phyloP scores from a whole-genome alignment of 1,139 yeast species.

The Candida neerlandica region DNA sequence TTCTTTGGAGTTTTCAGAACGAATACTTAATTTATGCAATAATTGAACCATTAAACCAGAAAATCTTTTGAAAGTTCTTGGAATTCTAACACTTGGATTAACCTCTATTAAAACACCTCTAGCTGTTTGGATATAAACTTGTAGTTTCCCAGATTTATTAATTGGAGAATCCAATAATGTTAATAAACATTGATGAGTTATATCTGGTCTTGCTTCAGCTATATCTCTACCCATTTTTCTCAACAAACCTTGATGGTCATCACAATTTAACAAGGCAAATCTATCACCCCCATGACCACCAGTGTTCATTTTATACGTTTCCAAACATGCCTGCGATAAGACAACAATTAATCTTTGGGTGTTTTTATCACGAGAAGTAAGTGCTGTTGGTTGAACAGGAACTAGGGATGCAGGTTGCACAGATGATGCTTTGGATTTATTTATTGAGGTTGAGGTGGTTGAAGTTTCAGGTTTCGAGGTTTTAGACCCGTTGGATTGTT shows the following conservation, averaged over 20 bases:
- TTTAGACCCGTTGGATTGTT: not conserved
- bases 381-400: slow-evolving; percentile 82
- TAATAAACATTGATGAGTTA: slow-evolving; percentile 92
- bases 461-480: slow-evolving; percentile 1
- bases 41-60: slow-evolving; percentile 97
- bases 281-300: slow-evolving; percentile 86
- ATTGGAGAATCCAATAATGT: slow-evolving; percentile 94
- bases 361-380: slow-evolving; percentile 78
- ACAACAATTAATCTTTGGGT: slow-evolving; percentile 90
- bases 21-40: slow-evolving; percentile 85
- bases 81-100: slow-evolving; percentile 94
- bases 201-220: slow-evolving; percentile 97
- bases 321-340: slow-evolving; percentile 90
- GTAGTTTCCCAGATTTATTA: slow-evolving; percentile 94
- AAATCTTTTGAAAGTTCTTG: slow-evolving; percentile 96
- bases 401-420: slow-evolving; percentile 70
- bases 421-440: slow-evolving; percentile 34
- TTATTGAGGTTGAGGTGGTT: slow-evolving; percentile 11
- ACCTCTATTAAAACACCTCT: slow-evolving; percentile 93
- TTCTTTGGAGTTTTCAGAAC: slow-evolving; percentile 94
- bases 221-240: slow-evolving; percentile 97
- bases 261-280: slow-evolving; percentile 91
- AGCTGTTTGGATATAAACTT: slow-evolving; percentile 94
- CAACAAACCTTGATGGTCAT: slow-evolving; percentile 94
- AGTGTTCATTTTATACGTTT: slow-evolving; percentile 83